Evolutionary conservation across 2,329 filamentous ascomycete genomes (phyloP), one percentile per base, ranked within the genome.

Genomic region (Venturia nashicola): DNA sequence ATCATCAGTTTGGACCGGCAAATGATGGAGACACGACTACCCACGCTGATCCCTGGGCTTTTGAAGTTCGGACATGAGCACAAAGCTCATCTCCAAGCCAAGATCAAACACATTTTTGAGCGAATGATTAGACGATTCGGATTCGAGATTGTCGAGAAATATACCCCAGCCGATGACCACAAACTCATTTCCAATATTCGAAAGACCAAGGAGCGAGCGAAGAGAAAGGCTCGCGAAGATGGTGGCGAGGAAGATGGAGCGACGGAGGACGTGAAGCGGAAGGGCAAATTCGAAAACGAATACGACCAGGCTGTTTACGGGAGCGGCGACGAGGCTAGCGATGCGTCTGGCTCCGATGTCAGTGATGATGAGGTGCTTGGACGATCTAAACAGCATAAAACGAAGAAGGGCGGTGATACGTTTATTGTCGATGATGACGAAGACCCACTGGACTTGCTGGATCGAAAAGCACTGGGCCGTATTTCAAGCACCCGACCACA

Each of bases 21-120:
- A 6, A 80, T 96, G 67, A 87, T 99, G 79, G 81, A 87, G 43
- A 87, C 90, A 5, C 85, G 91, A 32, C 83, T 99, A 43, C 78
- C 82, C 40, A 85, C 86, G 0, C 81, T 99, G 59, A 84, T 99
- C 2, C 90, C 92, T 3, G 96, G 96, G 75, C 80, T 97, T 23
- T 90, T 97, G 81, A 86, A 92, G 51, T 99, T 94, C 93, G 92
- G 89, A 72, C 91, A 97, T 75, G 94, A 99, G 76, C 95, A 99
- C 80, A 97, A 97, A 79, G 91, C 91, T 14, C 91, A 96, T 73
- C 94, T 99, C 79, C 91, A 93, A 71, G 87, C 90, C 61, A 99
- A 97, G 80, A 92, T 99, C 69, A 97, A 97, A 84, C 92, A 97
- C 72, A 97, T 99, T 67, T 79, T 99, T 18, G 94, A 99, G 77